A percentile compares a stretch with the other conserved stretches of the same genome.
Conservation (phyloP, 352 stramenopile genomes). For the Phytophthora kernoviae region DNA sequence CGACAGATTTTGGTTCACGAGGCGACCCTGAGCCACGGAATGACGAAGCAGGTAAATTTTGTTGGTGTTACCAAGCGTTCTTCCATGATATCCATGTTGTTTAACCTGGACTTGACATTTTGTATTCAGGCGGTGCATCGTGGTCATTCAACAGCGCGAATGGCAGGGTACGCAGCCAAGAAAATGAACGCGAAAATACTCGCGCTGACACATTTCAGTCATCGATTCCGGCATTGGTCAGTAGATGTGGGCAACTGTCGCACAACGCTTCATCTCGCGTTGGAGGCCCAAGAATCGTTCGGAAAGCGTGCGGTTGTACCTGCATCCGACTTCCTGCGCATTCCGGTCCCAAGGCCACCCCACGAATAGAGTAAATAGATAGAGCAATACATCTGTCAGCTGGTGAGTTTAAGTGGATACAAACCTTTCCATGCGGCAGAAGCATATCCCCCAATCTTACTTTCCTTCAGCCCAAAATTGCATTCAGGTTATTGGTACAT, state of each 20-base stretch:
- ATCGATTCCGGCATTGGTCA: slow-evolving; percentile 80
- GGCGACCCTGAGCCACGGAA: slow-evolving; percentile 77
- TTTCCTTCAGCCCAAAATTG: slow-evolving; percentile 2
- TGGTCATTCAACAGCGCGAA: slow-evolving; percentile 80
- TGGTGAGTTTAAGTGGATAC: not conserved
- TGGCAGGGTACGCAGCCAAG: slow-evolving; percentile 76
- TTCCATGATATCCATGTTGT: not conserved
- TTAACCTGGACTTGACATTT: not conserved
- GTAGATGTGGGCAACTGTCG: slow-evolving; percentile 27
- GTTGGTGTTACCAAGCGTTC: not conserved
- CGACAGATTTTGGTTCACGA: slow-evolving; percentile 88
- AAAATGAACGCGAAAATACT: slow-evolving; percentile 81
- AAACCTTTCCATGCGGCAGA: not conserved
- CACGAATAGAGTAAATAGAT: slow-evolving; percentile 43
- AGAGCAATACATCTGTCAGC: slow-evolving; percentile 3
- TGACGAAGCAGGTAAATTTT: slow-evolving; percentile 62
- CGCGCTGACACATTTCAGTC: slow-evolving; percentile 86
- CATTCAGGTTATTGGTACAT: slow-evolving; percentile 1
- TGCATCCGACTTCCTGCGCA: slow-evolving; percentile 81
- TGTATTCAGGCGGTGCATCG: slow-evolving; percentile 56
- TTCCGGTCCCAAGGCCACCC: slow-evolving; percentile 63
- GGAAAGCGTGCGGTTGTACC: slow-evolving; percentile 64
- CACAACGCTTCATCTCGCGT: slow-evolving; percentile 72
- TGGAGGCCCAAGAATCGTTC: slow-evolving; percentile 74
- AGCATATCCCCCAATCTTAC: no score